A percentile compares a stretch with the other conserved stretches of the same genome.
These are phyloP conservation scores for Lactifluus piperatus DNA, from an alignment of 768 basidiomycete genomes.

Conservation along the genomic window DNA sequence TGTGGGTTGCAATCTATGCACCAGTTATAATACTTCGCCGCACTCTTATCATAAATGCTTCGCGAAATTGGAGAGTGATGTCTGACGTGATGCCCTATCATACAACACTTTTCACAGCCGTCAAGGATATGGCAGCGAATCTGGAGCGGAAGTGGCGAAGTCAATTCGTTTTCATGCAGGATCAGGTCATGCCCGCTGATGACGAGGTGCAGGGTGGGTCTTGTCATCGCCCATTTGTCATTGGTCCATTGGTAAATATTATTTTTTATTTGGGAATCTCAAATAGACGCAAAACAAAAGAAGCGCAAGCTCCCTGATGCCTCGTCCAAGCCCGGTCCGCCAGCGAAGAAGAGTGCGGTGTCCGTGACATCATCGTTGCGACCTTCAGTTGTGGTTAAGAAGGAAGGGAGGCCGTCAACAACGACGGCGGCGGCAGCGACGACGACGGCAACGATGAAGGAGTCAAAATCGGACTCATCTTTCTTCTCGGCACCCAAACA, in stretches of 20 bases:
- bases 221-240: conserved; percentile 30
- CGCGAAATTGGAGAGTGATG: conserved; percentile 33
- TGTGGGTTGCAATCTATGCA: conserved; percentile 2
- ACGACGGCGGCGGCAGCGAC: background rate
- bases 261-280: conserved; percentile 17
- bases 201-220: conserved; percentile 58
- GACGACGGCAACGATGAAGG: conserved; percentile 40
- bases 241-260: conserved; percentile 21
- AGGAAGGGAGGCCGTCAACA: conserved; percentile 37
- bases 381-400: conserved; percentile 42
- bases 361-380: conserved; percentile 34
- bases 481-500: conserved; percentile 85
- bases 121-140: conserved; percentile 91
- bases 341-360: conserved; percentile 59
- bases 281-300: conserved; percentile 36
- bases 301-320: conserved; percentile 66
- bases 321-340: conserved; percentile 38
- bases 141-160: conserved; percentile 77
- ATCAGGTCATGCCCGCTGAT: conserved; percentile 32
- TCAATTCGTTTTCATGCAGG: conserved; percentile 41
- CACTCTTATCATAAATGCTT: conserved; percentile 2
- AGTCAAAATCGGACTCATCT: conserved; percentile 77
- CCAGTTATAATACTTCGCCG: background rate
- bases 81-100: conserved; percentile 53
- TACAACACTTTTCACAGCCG: conserved; percentile 50